These are phyloP conservation scores for Oryza australiensis DNA, from an alignment of 176 grass and related monocot genomes.

Conservation along the genomic window DNA sequence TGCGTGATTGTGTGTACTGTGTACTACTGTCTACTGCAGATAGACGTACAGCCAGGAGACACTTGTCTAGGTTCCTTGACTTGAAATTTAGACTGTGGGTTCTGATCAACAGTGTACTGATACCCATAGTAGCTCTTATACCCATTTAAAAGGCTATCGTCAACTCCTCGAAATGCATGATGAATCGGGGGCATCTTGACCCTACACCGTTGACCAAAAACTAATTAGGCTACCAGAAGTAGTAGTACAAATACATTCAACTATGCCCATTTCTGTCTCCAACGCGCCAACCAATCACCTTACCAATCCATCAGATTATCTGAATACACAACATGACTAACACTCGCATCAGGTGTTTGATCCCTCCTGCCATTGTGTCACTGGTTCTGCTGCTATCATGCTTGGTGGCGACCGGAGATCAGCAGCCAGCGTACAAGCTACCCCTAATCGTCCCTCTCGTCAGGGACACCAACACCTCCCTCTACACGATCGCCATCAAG, in stretches of 20 bases:
- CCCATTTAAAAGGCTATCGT: no score
- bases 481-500: constrained; percentile 17
- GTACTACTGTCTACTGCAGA: no score
- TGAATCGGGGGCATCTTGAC: neutral
- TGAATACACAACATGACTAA: neutral
- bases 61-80: no score
- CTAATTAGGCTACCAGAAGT: neutral
- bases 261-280: neutral
- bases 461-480: constrained; percentile 23
- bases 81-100: no score
- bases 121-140: no score
- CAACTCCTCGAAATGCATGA: neutral
- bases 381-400: neutral
- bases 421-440: neutral
- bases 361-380: neutral
- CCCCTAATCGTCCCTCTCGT: constrained; percentile 6
- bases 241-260: no score
- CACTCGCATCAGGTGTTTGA: neutral
- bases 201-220: neutral
- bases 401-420: neutral
- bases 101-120: neutral
- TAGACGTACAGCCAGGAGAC: no score
- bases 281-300: neutral
- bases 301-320: neutral
- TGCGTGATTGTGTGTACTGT: no score